Evolutionary conservation across 805 yeast genomes (phyloP), one percentile per base, ranked within the genome.

Genomic region (Wickerhamiella allomyrinae): DNA sequence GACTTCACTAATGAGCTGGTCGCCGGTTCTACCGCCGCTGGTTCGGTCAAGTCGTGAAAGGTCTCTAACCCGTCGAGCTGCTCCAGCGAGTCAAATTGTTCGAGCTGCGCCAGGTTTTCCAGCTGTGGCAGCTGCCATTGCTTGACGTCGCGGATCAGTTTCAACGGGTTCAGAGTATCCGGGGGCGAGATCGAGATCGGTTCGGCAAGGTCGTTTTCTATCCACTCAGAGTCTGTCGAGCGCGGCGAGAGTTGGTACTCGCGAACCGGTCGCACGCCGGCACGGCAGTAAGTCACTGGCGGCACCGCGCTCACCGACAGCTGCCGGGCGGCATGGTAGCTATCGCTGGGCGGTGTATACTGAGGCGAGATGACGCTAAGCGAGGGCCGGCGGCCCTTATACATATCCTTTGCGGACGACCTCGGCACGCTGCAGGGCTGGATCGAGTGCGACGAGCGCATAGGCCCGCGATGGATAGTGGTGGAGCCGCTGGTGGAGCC

Each of bases 401-500:
- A 27, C 31, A 27, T 27, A 27, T 27, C 31, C 8, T 27, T 27
- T 14, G 31, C 31, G 17, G 31, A 27, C 13, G 31, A n/a, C 8
- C 31, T 14, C 15, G 31, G 31, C 3, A 27, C 31, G 8, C 31
- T 27, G 11, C 31, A 17, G 7, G 31, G 31, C 31, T 27, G 31
- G n/a, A n/a, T n/a, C n/a, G n/a, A n/a, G n/a, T n/a, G n/a, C 15
- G 31, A 27, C 13, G 31, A 34, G 7, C 37, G 37, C 37, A 34
- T 34, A 20, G 37, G 37, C 7, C 37, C 37, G 3, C 37, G 37
- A 17, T 25, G 37, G 14, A 17, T 14, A 17, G 31, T 17, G 17
- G 17, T 3, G 6, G 31, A 7, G 17, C 14, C 31, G 9, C 4
- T 17, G 7, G 31, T n/a, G 31, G 17, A 14, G 5, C 17, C 31